phyloP scores from a whole-genome alignment of 2,329 filamentous ascomycete genomes.

The Geoglossum cookeanum region DNA sequence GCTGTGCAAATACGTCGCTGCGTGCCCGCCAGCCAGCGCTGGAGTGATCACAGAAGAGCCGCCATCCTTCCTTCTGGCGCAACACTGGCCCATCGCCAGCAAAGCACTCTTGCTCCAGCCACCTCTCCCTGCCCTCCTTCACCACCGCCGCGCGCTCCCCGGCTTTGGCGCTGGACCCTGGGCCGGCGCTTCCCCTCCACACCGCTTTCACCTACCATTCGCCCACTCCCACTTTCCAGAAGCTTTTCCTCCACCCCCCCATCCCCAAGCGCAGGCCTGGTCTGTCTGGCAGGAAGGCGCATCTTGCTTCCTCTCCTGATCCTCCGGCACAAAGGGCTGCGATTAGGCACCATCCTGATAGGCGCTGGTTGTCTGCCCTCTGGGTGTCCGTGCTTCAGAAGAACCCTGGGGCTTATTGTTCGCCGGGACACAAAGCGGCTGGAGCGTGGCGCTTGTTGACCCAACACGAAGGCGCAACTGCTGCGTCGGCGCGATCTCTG shows the following conservation, averaged over 20 bases:
- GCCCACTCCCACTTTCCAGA: not conserved
- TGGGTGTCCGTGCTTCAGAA: not conserved
- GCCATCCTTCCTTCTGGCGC: not conserved
- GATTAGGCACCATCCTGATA: not conserved
- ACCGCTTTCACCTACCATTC: constrained; percentile 1
- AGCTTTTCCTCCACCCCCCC: not conserved
- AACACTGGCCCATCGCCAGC: not conserved
- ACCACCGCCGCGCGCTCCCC: not conserved
- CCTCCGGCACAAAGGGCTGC: not conserved
- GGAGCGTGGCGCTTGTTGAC: not conserved
- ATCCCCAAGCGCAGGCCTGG: not conserved
- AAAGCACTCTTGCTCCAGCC: not conserved
- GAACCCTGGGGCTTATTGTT: not conserved
- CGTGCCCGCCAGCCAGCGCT: not conserved
- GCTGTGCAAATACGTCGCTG: not conserved
- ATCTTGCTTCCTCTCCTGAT: not conserved
- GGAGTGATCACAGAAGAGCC: not conserved
- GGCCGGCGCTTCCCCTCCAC: constrained; percentile 2
- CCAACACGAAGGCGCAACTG: not conserved
- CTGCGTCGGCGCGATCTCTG: not conserved
- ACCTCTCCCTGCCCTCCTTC: not conserved
- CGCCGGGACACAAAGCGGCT: not conserved
- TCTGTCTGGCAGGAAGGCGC: not conserved
- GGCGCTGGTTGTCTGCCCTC: not conserved
- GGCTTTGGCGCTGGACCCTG: not conserved